Evolutionary conservation across 805 yeast genomes (phyloP), one percentile per base, ranked within the genome.

Genomic region (Candida multigemmis): DNA sequence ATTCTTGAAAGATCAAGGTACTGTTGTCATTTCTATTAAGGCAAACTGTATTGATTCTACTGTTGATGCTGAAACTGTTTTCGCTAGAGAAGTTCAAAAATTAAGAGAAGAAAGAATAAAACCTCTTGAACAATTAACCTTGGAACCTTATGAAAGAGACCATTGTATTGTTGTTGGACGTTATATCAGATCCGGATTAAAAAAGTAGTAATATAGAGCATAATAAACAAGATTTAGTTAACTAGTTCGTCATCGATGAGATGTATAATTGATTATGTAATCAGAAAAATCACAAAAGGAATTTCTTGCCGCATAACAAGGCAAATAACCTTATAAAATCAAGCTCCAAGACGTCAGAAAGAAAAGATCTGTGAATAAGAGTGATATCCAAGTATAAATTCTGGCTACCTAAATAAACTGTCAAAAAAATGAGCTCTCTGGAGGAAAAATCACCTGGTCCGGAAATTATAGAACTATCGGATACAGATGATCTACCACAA

Each of bases 1-100:
- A 74, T 91, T 91, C 81, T 74, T 91, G 58, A 91, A 91, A 65
- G 96, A 91, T 63, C 86, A 80, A 65, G 98, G 98, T 66, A 94
- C 95, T 57, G 98, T 91, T 43, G 91, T 91, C 41, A 91, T 91
- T 54, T 89, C 97, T 50, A 91, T 91, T 67, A 91, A 91, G 77
- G 98, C 98, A 50, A 91, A 91, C 86, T 91, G 98, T 85, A 91
- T 91, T 60, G 98, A 91, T 68, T 91, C 97, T 25, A 91, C 98
- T 35, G 97, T 89, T 34, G 97, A 87, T 59, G 98, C 98, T 42
- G 97, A 91, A 73, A 87, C 96, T 35, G 98, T 91, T 40, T 91
- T 91, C 55, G 97, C 98, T 36, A 84, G 97, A 71, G 98, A 91
- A 71, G 96, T 91, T 35, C 96, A 91, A 68, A 91, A 91, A 65